phyloP scores from a whole-genome alignment of 306 rosid genomes.

The Dryas octopetala region DNA sequence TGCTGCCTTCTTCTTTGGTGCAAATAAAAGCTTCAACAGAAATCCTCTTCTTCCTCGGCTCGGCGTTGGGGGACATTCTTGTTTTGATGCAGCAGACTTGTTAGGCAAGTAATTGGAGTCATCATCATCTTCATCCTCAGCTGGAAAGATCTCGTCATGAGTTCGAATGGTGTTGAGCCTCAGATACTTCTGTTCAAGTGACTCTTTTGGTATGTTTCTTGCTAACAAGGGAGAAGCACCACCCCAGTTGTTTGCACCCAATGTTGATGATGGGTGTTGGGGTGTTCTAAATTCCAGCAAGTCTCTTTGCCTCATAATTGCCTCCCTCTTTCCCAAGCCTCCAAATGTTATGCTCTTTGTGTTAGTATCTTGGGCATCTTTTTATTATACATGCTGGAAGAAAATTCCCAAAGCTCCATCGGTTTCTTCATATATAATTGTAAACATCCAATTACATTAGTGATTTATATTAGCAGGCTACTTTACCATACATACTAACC shows the following conservation, averaged over 20 bases:
- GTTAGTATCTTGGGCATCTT: conserved; percentile 6
- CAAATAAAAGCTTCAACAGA: conserved; percentile 26
- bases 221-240: conserved; percentile 85
- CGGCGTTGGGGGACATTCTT: not conserved
- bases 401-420: conserved; percentile 27
- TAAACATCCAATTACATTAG: not conserved
- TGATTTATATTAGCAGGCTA: not conserved
- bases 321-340: conserved; percentile 4
- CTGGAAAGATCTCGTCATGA: conserved; percentile 50
- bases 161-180: conserved; percentile 42
- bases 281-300: conserved; percentile 63
- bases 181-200: conserved; percentile 57
- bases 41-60: conserved; percentile 15
- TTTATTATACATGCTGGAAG: conserved; percentile 17
- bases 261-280: conserved; percentile 53
- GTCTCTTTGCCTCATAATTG: conserved; percentile 32
- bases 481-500: not conserved
- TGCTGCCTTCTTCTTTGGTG: conserved; percentile 25
- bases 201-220: conserved; percentile 60
- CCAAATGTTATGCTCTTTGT: conserved; percentile 11
- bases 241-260: conserved; percentile 70
- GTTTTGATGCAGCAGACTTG: conserved; percentile 17
- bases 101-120: not conserved
- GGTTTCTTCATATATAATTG: conserved; percentile 26
- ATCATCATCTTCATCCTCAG: conserved; percentile 7